A percentile compares a stretch with the other conserved stretches of the same genome.
These are phyloP conservation scores for Crinitomyces ghanaensis DNA, from an alignment of 805 yeast species.

Conservation along the genomic window DNA sequence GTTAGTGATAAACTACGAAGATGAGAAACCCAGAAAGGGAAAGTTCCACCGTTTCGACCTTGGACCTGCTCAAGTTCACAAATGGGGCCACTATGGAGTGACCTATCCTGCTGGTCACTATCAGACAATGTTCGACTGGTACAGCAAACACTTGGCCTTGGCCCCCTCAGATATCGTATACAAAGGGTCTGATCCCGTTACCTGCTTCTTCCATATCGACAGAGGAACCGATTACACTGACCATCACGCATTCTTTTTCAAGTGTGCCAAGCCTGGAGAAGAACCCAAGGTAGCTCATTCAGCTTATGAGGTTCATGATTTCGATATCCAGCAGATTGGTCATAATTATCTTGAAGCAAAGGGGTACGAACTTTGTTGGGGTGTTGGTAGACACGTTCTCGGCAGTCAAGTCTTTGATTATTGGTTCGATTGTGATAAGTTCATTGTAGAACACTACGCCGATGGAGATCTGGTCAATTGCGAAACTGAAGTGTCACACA, in stretches of 20 bases:
- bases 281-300: conserved; percentile 2
- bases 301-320: conserved; percentile 3
- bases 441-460: too few relatives aligned
- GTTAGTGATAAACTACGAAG: conserved; percentile 2
- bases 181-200: not conserved
- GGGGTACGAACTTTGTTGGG: conserved; percentile 4
- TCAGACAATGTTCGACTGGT: too few relatives aligned
- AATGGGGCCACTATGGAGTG: too few relatives aligned
- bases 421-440: too few relatives aligned
- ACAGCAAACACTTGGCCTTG: not conserved
- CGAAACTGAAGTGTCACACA: too few relatives aligned
- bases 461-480: too few relatives aligned
- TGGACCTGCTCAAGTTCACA: too few relatives aligned
- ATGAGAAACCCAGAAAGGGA: conserved; percentile 4
- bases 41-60: too few relatives aligned
- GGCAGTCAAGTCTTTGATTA: too few relatives aligned
- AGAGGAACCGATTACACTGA: conserved; percentile 1
- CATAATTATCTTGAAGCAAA: conserved; percentile 2
- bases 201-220: conserved; percentile 3
- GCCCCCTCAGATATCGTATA: conserved; percentile 1
- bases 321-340: conserved; percentile 3
- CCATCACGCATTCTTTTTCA: conserved; percentile 4
- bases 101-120: too few relatives aligned
- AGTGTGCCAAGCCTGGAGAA: not conserved
- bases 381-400: conserved; percentile 2